Evolutionary conservation across 2,329 filamentous ascomycete genomes (phyloP), one percentile per base, ranked within the genome.

Genomic region (Fusarium goolgardi): DNA sequence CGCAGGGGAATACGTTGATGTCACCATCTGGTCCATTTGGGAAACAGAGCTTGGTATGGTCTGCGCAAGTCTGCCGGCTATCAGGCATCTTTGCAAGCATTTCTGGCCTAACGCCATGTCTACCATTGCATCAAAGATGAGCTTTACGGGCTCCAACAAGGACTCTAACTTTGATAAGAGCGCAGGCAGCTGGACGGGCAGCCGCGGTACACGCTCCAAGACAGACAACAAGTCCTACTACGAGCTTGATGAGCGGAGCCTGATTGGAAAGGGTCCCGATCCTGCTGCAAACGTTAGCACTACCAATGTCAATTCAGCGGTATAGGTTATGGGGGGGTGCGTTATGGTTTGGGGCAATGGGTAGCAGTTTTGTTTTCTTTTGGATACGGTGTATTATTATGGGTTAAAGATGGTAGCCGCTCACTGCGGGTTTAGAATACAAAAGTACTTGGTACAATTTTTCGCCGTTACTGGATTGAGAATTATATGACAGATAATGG

Each of bases 1-100:
- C 1, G 0, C 18, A 69, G 65, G 65, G 66, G 66, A 69, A 12
- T 62, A 65, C 13, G 46, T 61, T 3, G 68, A 70, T 13, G 68
- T 70, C 4, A 70, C 68, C 0, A 70, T 70, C 3, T 70, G 68
- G 68, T 70, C 68, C 2, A 70, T 70, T 34, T 70, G 68, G 68
- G 68, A 70, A 21, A 70, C 68, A 3, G 68, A 70, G 32, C 55
- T 70, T 12, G 68, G 68, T 35, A 70, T 71, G 64, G 55, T 70
- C 4, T 70, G 68, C 9, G 68, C 68, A 12, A 69, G 68, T 47
- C 45, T 70, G 2, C 68, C 68, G 2, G 68, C 68, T 10, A 70
- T 70, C 20, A 64, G 68, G 3, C 68, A 70, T 18, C 67, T 70
- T 10, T 63, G 56, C 64, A 70, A 70, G 55, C 64, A 70, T 40